Base-by-base conservation (phyloP, 495 filamentous ascomycete species). In the Neurospora sp. region DNA sequence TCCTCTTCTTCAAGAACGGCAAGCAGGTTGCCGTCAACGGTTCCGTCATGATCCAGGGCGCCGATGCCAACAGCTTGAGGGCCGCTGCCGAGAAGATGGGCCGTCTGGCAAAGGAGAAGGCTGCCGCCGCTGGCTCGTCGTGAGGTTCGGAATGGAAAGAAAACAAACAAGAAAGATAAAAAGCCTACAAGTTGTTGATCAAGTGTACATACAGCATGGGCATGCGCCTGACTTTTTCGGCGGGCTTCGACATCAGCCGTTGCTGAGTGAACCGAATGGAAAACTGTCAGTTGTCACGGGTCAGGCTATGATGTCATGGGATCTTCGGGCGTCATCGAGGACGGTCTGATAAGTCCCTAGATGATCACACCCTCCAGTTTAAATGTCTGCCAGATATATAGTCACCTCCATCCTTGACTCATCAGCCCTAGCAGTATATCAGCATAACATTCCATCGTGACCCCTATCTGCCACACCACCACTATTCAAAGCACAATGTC, bases 1-100 rank as follows among this genome's bases (percentile, higher is more conserved):
- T 97, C 83, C 85, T 97, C 74, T 90, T 97, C 79, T 94, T 97
- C 85, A 91, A 96, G 82, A 87, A 91, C 70, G 88, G 90, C 72
- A 85, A 87, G 70, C 87, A 90, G 75, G 88, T 91, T 73, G 87
- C 94, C 59, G 87, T 85, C 73, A 92, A 92, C 77, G 93, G 91
- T 69, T 68, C 70, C 22, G 68, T 53, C 39, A 80, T 76, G 74
- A 76, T 81, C 44, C 76, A 77, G 69, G 80, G 79, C 48, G 80
- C 76, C 27, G 74, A 80, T 53, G 66, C 72, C 35, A 69, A 70
- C 37, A 74, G 44, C n/a, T 31, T 81, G 48, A 75, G 71, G 27
- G 71, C 42, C 7, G 78, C 78, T 37, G 74, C 53, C 31, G 76
- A 74, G 44, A 81, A 81, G 78, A 71, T 81, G 75, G 78, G 72